phyloP scores from a whole-genome alignment of 1,284 basidiomycete species.

The Cutaneotrichosporon spelunceum region DNA sequence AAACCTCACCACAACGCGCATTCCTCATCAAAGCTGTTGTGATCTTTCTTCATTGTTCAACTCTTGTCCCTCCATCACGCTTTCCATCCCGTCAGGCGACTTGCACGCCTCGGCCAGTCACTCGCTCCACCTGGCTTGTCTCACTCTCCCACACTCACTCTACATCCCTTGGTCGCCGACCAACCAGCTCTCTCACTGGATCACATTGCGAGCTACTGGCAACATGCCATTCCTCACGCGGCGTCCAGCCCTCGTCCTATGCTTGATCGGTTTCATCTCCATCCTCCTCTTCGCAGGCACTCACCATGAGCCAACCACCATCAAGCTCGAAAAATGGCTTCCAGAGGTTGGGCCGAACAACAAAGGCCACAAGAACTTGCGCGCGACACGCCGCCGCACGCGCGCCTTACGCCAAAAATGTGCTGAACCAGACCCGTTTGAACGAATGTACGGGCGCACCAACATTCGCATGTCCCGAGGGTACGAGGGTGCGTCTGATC shows the following conservation, averaged over 20 bases:
- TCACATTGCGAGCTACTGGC: neutral
- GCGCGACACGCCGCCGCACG: neutral
- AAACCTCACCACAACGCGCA: too few species aligned
- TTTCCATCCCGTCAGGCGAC: neutral
- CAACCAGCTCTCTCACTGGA: neutral
- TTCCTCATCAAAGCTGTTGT: neutral
- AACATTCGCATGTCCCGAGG: constrained; percentile 41
- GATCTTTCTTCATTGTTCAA: neutral
- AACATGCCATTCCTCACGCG: constrained; percentile 5
- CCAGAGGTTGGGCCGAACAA: neutral
- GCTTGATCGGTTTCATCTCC: constrained; percentile 13
- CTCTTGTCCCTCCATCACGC: neutral
- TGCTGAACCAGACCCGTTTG: constrained; percentile 30
- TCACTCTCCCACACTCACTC: neutral
- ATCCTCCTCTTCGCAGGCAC: constrained; percentile 10
- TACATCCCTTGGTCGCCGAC: neutral
- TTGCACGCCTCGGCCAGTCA: neutral
- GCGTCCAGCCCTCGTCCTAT: constrained; percentile 17
- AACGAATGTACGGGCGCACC: constrained; percentile 38
- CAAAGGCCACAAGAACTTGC: neutral
- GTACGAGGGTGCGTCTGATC: constrained; percentile 42
- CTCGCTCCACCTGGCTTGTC: neutral
- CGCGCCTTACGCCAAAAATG: constrained; percentile 19
- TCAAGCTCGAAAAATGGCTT: constrained; percentile 4
- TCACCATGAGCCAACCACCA: constrained; percentile 5